Conservation (phyloP, 2,329 filamentous ascomycete species). For the Gyromitra esculenta region DNA sequence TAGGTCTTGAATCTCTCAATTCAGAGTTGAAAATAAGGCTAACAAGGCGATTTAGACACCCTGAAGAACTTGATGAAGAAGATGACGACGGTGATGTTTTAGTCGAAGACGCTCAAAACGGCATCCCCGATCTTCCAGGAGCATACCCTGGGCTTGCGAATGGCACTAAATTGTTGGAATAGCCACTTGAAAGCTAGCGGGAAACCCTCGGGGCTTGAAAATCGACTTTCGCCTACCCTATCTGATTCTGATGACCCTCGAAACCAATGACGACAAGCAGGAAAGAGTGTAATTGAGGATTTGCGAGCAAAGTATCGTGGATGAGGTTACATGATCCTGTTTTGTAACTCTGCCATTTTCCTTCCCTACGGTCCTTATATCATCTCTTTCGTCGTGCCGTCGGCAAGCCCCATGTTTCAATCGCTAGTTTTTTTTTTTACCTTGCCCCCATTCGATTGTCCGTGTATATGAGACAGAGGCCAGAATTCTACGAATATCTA, state of each 20-base stretch:
- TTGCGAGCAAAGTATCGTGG: conserved; percentile 16
- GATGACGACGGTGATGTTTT: conserved; percentile 58
- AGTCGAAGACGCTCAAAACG: conserved; percentile 48
- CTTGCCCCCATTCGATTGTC: not conserved
- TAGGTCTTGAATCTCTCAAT: conserved; percentile 60
- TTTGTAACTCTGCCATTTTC: conserved; percentile 12
- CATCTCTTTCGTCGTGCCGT: conserved; percentile 6
- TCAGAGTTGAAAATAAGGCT: not conserved
- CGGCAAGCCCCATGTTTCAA: not conserved
- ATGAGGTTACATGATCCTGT: conserved; percentile 10
- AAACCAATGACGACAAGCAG: not conserved
- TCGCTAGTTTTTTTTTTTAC: not conserved
- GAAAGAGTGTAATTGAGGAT: not conserved
- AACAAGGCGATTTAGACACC: conserved; percentile 59
- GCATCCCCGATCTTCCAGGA: conserved; percentile 33
- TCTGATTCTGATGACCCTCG: conserved; percentile 4
- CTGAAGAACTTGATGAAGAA: conserved; percentile 62
- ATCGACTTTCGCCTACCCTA: not conserved
- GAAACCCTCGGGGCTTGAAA: not conserved
- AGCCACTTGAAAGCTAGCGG: not conserved
- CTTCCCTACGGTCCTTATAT: conserved; percentile 25
- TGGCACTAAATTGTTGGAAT: conserved; percentile 36
- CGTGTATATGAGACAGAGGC: conserved; percentile 4
- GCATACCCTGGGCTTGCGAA: conserved; percentile 36
- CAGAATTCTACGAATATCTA: not conserved